Percentiles rank a stretch among this genome's conserved stretches.
Evolutionary conservation across 2,329 filamentous ascomycete genomes (phyloP).

Genomic region (Ilyonectria destructans): DNA sequence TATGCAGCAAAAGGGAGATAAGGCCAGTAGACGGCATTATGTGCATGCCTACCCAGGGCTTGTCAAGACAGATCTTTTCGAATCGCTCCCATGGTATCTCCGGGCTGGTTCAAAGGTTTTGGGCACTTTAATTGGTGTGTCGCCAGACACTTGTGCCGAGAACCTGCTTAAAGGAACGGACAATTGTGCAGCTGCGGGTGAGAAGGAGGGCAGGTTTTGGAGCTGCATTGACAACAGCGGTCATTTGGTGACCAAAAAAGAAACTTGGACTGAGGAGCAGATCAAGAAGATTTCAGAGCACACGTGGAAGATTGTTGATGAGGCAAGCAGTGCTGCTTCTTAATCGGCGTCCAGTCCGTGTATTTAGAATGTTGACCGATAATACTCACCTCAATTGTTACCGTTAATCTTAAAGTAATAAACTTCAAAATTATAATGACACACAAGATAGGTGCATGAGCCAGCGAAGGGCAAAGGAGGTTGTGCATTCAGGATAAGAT

Average conservation of each 20-base stretch:
- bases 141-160: conserved; percentile 50
- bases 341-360: no score
- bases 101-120: conserved; percentile 30
- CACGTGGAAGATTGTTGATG: conserved; percentile 52
- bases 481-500: no score
- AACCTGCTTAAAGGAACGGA: conserved; percentile 46
- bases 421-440: no score
- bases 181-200: conserved; percentile 26
- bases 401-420: no score
- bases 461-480: no score
- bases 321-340: conserved; percentile 18
- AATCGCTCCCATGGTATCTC: conserved; percentile 53
- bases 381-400: no score
- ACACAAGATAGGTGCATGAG: no score
- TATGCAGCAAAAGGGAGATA: conserved; percentile 40
- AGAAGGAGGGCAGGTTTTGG: conserved; percentile 46
- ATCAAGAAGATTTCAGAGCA: conserved; percentile 49
- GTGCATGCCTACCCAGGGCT: conserved; percentile 59
- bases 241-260: conserved; percentile 44
- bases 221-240: conserved; percentile 52
- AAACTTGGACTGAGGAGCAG: conserved; percentile 49
- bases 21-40: conserved; percentile 50
- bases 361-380: no score
- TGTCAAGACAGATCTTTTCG: conserved; percentile 54
- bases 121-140: conserved; percentile 40